A percentile compares a stretch with the other conserved stretches of the same genome.
Conservation (phyloP, 2,329 filamentous ascomycete genomes). For the Nakataea oryzae region DNA sequence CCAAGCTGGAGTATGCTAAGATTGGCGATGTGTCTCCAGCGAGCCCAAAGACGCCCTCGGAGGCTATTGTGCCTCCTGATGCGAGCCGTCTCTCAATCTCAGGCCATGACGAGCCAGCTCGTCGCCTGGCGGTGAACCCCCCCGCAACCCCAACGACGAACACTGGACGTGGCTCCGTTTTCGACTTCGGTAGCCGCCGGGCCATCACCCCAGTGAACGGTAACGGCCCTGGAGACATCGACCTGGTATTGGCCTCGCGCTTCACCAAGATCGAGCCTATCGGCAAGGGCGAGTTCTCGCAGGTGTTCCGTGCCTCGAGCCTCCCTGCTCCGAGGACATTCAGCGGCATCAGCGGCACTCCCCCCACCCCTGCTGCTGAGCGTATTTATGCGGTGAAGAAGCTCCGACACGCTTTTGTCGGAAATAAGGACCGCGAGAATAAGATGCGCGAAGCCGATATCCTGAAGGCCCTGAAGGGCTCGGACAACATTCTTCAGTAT, state of each 20-base stretch:
- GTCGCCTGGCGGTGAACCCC: constrained; percentile 26
- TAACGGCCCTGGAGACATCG: constrained; percentile 61
- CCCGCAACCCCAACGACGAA: constrained; percentile 70
- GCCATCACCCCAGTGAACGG: constrained; percentile 61
- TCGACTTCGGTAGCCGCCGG: constrained; percentile 42
- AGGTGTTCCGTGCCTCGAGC: constrained; percentile 69
- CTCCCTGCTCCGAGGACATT: constrained; percentile 20
- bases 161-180: constrained; percentile 40
- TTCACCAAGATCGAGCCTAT: constrained; percentile 75
- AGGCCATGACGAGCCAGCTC: constrained; percentile 32
- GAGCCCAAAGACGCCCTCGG: constrained; percentile 67
- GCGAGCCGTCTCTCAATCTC: constrained; percentile 78
- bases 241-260: constrained; percentile 60
- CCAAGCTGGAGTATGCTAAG: constrained; percentile 41
- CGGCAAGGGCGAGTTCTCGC: constrained; percentile 86
- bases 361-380: constrained; percentile 41
- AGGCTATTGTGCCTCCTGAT: constrained; percentile 65
- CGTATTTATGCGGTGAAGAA: constrained; percentile 90
- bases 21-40: constrained; percentile 37
- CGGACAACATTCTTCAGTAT: constrained; percentile 78
- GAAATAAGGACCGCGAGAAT: constrained; percentile 67
- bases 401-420: constrained; percentile 68
- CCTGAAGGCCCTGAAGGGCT: constrained; percentile 64
- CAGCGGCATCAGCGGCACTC: constrained; percentile 23
- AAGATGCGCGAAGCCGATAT: constrained; percentile 79